Evolutionary conservation across 495 filamentous ascomycete species (phyloP).

Genomic region (Saxophila tyrrhenica): DNA sequence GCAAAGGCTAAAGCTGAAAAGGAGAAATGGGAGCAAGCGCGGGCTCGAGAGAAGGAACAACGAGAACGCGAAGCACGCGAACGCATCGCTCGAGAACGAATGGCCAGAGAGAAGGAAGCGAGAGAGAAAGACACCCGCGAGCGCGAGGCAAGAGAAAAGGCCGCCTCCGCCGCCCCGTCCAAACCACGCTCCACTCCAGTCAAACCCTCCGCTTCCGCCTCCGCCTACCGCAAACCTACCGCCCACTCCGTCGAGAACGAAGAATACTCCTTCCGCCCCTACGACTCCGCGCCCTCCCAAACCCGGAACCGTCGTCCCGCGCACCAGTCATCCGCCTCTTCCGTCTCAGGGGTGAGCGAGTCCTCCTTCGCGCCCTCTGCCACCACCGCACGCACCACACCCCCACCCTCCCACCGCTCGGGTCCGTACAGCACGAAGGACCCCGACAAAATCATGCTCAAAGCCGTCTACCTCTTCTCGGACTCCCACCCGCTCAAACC

Average conservation of each 20-base stretch:
- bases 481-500: constrained; percentile 73
- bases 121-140: constrained; percentile 27
- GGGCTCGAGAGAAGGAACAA: constrained; percentile 32
- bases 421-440: constrained; percentile 73
- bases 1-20: constrained; percentile 33
- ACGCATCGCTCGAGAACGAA: constrained; percentile 30
- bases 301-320: constrained; percentile 41
- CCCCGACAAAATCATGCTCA: constrained; percentile 88
- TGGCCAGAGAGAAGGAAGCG: constrained; percentile 38
- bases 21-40: constrained; percentile 35
- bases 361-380: constrained; percentile 73
- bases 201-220: constrained; percentile 20
- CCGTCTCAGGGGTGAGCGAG: constrained; percentile 68
- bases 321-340: constrained; percentile 45
- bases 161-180: constrained; percentile 21
- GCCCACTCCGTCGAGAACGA: constrained; percentile 57
- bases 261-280: constrained; percentile 69
- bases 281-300: constrained; percentile 43
- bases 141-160: constrained; percentile 29
- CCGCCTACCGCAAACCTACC: constrained; percentile 45
- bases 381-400: constrained; percentile 74
- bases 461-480: constrained; percentile 81
- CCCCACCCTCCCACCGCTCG: constrained; percentile 69
- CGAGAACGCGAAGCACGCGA: constrained; percentile 33
- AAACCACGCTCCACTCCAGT: constrained; percentile 16